A percentile compares a stretch with the other conserved stretches of the same genome.
Evolutionary conservation across 257 asterid genomes (phyloP).

Genomic region (Solanum tarijense): DNA sequence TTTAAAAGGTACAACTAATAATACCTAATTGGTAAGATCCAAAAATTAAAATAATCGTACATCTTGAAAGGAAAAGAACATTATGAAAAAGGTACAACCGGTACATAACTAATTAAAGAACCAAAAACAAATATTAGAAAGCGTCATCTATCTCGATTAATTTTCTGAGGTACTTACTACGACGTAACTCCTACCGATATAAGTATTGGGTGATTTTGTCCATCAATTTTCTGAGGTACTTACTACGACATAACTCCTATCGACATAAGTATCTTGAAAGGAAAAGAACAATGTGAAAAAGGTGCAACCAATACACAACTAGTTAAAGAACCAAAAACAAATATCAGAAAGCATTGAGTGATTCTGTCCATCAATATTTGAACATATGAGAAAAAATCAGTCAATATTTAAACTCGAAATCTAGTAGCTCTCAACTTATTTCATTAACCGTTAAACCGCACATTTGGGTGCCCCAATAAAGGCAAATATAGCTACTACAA

Average conservation of each 20-base stretch:
- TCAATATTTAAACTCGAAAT: too few relatives aligned
- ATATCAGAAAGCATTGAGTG: neutral
- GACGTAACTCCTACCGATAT: neutral
- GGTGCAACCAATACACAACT: neutral
- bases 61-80: neutral
- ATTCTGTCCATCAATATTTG: neutral
- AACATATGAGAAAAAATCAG: neutral
- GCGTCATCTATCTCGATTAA: too few relatives aligned
- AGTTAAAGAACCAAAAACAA: neutral
- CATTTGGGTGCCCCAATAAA: too few relatives aligned
- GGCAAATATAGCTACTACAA: neutral
- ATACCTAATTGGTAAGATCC: neutral
- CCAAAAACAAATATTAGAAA: neutral
- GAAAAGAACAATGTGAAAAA: neutral
- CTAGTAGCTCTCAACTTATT: fast-evolving
- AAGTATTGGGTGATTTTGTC: too few relatives aligned
- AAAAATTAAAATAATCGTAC: neutral
- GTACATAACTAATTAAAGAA: neutral
- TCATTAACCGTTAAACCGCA: too few relatives aligned
- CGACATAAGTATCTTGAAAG: neutral
- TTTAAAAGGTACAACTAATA: neutral
- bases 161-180: fast-evolving
- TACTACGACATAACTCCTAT: too few relatives aligned
- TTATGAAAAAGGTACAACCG: neutral
- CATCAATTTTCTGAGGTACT: too few relatives aligned